Evolutionary conservation across 2,329 filamentous ascomycete species (phyloP), one percentile per base, ranked within the genome.

Genomic region (Aureobasidium sp.): DNA sequence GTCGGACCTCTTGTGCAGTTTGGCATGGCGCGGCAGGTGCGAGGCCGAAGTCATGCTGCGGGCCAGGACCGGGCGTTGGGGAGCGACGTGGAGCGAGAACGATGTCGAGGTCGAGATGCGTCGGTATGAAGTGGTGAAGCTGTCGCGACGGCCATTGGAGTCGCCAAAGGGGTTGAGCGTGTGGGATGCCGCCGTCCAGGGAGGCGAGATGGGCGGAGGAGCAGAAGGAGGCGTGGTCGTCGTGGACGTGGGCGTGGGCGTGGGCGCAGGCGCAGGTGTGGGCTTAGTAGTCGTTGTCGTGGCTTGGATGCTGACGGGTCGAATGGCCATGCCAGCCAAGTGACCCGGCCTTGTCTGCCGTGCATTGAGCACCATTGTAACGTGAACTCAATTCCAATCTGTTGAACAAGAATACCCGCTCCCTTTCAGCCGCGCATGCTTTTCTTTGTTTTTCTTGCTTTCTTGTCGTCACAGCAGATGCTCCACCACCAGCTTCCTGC

Each of bases 1-100:
- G 42, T 63, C 63, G 55, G 62, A 64, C 37, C 70, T 64, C 64
- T 69, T 71, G 64, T 71, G 69, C 40, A 71, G 64, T 62, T 69
- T 71, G 43, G 51, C 60, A 37, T 61, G 60, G 6, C 38, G 43
- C 10, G 49, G 40, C 19, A 60, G 37, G 40, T 60, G 29, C 46
- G 46, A 51, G 40, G 58, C 38, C 47, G 58, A 60, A 60, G 58
- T 60, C 58, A 60, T 60, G 49, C 58, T 60, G 58, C 58, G 58
- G n/a, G 57, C 43, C 23, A 58, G 23, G 10, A 42, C 43, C 21
- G 55, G 55, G 23, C 55, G 55, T 42, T 8, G 15, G 13, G 51
- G 51, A 29, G 51, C 37, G 27, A 33, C 9, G 21, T 54, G 50
- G 25, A 55, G 51, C 38, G 51, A 55, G 49, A 53, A 35, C 17